Conservation (phyloP, 805 yeast species). For the Saturnispora sanitii region DNA sequence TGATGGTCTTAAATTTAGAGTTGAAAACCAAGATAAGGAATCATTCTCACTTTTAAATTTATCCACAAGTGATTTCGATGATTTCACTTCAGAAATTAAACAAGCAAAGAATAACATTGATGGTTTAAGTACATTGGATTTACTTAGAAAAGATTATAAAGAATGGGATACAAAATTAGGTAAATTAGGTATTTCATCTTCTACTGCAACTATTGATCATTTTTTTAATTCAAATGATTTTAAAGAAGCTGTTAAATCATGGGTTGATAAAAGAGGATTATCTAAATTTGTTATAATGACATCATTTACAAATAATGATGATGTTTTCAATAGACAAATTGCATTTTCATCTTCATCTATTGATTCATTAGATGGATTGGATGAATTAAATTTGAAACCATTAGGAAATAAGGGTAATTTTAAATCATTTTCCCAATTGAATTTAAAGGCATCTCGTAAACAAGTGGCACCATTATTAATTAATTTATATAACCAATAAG, state of each 20-base stretch:
- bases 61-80: background rate
- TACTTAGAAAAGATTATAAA: slow-evolving; percentile 79
- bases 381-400: slow-evolving; percentile 21
- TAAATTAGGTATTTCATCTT: slow-evolving; percentile 66
- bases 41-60: slow-evolving; percentile 33
- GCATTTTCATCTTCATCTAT: background rate
- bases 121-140: slow-evolving; percentile 50
- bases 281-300: slow-evolving; percentile 42
- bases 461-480: slow-evolving; percentile 65
- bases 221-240: slow-evolving; percentile 22
- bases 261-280: slow-evolving; percentile 25
- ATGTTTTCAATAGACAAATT: slow-evolving; percentile 35
- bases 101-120: slow-evolving; percentile 24
- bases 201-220: slow-evolving; percentile 56
- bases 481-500: slow-evolving; percentile 13
- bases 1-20: slow-evolving; percentile 50
- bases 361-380: background rate
- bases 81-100: background rate
- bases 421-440: slow-evolving; percentile 34
- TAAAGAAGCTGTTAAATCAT: slow-evolving; percentile 17
- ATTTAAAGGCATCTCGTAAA: slow-evolving; percentile 64
- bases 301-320: slow-evolving; percentile 25
- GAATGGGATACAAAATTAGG: slow-evolving; percentile 38
- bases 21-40: slow-evolving; percentile 46
- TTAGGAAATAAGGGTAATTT: background rate